Evolutionary conservation across 192 early-diverging fungal genomes (phyloP).

Genomic region (Funneliformis mosseae): DNA sequence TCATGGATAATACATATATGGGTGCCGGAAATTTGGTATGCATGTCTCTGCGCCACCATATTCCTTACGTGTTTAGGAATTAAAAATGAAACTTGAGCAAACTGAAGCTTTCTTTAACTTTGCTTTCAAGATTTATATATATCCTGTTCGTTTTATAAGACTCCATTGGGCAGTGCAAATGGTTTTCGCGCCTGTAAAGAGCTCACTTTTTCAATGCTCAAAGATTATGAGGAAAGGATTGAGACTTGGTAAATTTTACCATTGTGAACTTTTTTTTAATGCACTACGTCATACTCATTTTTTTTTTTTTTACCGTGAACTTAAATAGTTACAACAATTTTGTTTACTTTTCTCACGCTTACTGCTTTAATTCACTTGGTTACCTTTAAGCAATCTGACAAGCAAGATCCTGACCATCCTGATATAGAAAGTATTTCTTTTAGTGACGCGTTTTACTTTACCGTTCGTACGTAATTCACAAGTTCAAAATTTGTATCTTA

Average conservation of each 20-base stretch:
- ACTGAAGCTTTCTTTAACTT: too few species aligned
- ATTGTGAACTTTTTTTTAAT: background rate
- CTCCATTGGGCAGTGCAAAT: constrained; percentile 62
- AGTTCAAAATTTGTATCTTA: background rate
- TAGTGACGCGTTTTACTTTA: constrained; percentile 63
- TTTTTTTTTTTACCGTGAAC: background rate
- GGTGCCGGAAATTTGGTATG: constrained; percentile 47
- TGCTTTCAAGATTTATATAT: constrained; percentile 46
- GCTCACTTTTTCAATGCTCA: constrained; percentile 55
- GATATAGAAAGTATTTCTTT: constrained; percentile 42
- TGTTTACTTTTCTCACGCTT: constrained; percentile 71
- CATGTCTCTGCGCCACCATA: too few species aligned
- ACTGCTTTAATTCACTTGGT: constrained; percentile 70
- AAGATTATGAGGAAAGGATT: constrained; percentile 65
- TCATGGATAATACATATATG: constrained; percentile 57
- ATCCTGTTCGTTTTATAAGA: constrained; percentile 70
- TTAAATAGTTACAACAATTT: constrained; percentile 53
- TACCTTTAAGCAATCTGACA: constrained; percentile 60
- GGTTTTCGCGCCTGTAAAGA: constrained; percentile 67
- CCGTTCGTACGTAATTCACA: constrained; percentile 39
- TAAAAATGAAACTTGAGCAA: too few species aligned
- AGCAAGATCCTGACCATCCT: constrained; percentile 40
- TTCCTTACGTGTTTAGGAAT: too few species aligned
- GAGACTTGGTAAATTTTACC: constrained; percentile 42
- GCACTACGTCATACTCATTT: too few species aligned